These are phyloP conservation scores for Suzukiozyma palmioleophila DNA, from an alignment of 1,139 yeast genomes.

Conservation along the genomic window DNA sequence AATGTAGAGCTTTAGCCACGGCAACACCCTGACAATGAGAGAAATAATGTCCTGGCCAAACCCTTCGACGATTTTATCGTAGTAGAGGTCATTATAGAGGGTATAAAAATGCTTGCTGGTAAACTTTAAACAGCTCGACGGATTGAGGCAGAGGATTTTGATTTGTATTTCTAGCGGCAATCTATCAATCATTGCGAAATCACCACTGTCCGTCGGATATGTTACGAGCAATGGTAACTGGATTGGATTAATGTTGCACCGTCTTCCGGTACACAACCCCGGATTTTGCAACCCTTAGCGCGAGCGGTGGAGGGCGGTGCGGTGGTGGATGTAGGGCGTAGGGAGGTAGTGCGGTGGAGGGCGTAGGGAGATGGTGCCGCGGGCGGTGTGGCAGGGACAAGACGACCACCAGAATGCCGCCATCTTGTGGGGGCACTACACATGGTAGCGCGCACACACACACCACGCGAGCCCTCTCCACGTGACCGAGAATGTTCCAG, in stretches of 20 bases:
- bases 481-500: constrained; percentile 1
- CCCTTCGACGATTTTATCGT: constrained; percentile 35
- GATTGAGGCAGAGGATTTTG: constrained; percentile 35
- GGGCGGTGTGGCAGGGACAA: too few species aligned
- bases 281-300: too few species aligned
- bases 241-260: too few species aligned
- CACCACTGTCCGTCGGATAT: too few species aligned
- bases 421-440: too few species aligned
- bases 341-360: too few species aligned
- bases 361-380: too few species aligned
- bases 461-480: constrained; percentile 1
- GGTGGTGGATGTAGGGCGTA: too few species aligned
- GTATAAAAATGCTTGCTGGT: constrained; percentile 40
- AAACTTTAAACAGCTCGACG: constrained; percentile 36
- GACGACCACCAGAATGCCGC: too few species aligned
- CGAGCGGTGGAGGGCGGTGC: too few species aligned
- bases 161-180: constrained; percentile 53
- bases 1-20: constrained; percentile 41
- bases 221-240: too few species aligned
- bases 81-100: constrained; percentile 49
- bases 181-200: constrained; percentile 17
- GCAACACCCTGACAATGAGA: constrained; percentile 29
- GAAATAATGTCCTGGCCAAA: constrained; percentile 39
- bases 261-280: too few species aligned
- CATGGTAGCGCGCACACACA: neutral